Conservation (phyloP, 495 filamentous ascomycete species). For the Hypoxylon lienhwacheense region DNA sequence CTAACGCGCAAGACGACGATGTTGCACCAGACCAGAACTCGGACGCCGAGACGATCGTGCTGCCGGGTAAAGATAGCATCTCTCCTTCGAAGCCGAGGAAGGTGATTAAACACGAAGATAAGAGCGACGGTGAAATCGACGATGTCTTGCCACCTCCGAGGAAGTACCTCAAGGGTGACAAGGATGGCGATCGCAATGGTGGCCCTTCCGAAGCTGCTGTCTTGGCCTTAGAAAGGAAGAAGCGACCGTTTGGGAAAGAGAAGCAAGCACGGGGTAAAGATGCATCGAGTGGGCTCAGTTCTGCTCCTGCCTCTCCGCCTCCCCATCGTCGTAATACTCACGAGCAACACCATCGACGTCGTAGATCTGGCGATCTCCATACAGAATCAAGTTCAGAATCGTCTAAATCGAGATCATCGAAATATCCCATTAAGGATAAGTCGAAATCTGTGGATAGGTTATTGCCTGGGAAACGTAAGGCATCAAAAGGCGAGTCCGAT, state of each 20-base stretch:
- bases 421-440: conserved; percentile 43
- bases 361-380: conserved; percentile 44
- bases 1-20: conserved; percentile 45
- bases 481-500: conserved; percentile 50
- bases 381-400: conserved; percentile 54
- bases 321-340: conserved; percentile 28
- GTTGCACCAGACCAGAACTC: conserved; percentile 62
- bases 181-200: conserved; percentile 37
- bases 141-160: conserved; percentile 38
- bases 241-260: conserved; percentile 46
- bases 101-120: conserved; percentile 70
- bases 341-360: conserved; percentile 44
- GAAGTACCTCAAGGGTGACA: conserved; percentile 42
- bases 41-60: conserved; percentile 79
- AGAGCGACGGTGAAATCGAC: conserved; percentile 55
- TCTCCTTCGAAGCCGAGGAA: conserved; percentile 70
- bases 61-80: conserved; percentile 70
- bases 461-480: conserved; percentile 49
- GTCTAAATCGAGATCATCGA: conserved; percentile 40
- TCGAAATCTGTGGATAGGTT: conserved; percentile 43
- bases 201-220: conserved; percentile 37
- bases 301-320: conserved; percentile 54
- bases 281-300: conserved; percentile 57
- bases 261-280: conserved; percentile 50
- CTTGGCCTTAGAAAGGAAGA: conserved; percentile 50